Conservation (phyloP, 257 asterid genomes). For the Fraxinus cuspidata region DNA sequence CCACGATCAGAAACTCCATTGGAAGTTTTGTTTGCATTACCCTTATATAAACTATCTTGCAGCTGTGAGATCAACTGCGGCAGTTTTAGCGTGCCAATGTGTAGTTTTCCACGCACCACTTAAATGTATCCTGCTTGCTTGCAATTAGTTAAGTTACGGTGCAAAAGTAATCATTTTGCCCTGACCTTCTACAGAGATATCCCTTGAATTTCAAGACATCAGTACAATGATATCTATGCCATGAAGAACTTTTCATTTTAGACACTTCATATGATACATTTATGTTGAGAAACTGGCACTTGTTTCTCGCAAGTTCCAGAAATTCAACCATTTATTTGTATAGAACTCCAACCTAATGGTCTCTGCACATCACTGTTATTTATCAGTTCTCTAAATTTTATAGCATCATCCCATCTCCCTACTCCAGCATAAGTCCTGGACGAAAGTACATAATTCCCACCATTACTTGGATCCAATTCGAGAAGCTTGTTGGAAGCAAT, state of each 20-base stretch:
- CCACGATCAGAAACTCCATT: background rate
- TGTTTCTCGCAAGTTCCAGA: background rate
- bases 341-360: conserved; percentile 45
- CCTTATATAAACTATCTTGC: background rate
- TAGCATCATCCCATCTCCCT: conserved; percentile 45
- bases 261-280: conserved; percentile 9
- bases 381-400: conserved; percentile 33
- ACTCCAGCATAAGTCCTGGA: conserved; percentile 35
- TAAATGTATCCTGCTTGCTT: background rate
- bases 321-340: conserved; percentile 25
- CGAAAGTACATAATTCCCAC: conserved; percentile 38
- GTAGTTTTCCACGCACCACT: background rate
- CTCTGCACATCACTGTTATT: conserved; percentile 28
- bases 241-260: background rate
- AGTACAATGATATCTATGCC: background rate
- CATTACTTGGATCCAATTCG: conserved; percentile 39
- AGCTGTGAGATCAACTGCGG: background rate
- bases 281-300: background rate
- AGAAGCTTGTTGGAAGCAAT: conserved; percentile 36
- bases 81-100: background rate
- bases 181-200: background rate
- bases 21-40: background rate
- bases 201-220: background rate
- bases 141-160: background rate
- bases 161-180: background rate